These are phyloP conservation scores for Microbotryomycetes sp. DNA, from an alignment of 1,284 basidiomycete genomes.

Conservation along the genomic window DNA sequence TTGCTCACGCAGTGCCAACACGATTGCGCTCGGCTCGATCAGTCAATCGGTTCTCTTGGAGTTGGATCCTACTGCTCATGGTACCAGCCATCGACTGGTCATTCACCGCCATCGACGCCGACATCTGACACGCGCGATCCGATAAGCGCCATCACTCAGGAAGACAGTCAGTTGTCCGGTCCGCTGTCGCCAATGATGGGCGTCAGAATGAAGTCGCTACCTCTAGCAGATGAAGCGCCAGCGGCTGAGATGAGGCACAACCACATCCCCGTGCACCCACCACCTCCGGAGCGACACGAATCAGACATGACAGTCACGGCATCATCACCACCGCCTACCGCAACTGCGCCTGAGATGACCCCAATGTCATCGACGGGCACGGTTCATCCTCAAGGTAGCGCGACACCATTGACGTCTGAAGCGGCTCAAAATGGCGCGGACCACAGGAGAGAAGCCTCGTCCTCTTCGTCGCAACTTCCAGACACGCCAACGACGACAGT, in stretches of 20 bases:
- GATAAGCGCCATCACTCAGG: not conserved
- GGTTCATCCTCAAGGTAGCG: too few relatives aligned
- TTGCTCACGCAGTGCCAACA: conserved; percentile 50
- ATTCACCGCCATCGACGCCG: conserved; percentile 1
- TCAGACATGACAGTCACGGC: not conserved
- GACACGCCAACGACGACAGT: not conserved
- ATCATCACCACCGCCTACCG: not conserved
- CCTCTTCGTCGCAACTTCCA: not conserved
- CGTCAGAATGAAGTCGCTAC: not conserved
- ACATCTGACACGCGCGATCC: not conserved
- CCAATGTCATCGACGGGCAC: not conserved
- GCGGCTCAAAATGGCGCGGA: not conserved
- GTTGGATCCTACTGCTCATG: conserved; percentile 85
- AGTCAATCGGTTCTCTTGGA: conserved; percentile 73
- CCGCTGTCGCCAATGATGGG: conserved; percentile 14
- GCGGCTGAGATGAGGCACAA: not conserved
- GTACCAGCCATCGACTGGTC: conserved; percentile 31
- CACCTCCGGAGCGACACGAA: not conserved
- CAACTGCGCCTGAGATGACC: not conserved
- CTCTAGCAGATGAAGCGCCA: not conserved
- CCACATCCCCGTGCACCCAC: not conserved
- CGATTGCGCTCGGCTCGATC: conserved; percentile 59
- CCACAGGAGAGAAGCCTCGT: too few relatives aligned
- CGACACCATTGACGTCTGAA: not conserved
- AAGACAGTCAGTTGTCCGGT: not conserved